A percentile compares a stretch with the other conserved stretches of the same genome.
phyloP scores from a whole-genome alignment of 1,284 basidiomycete genomes.

The Trichosporon asahii region DNA sequence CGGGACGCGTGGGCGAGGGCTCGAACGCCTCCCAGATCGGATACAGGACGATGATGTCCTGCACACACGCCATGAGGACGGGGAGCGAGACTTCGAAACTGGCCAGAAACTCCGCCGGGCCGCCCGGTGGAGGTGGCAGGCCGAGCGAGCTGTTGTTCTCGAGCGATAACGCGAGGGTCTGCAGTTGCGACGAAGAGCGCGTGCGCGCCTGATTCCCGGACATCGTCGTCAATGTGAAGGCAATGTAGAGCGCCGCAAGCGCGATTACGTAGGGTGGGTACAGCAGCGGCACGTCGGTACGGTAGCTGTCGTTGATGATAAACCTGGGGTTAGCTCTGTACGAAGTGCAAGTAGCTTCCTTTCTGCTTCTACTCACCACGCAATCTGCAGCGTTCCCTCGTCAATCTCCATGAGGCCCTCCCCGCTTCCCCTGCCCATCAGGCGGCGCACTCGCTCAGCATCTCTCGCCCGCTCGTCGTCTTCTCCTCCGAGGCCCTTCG shows the following conservation, averaged over 20 bases:
- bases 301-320: constrained; percentile 92
- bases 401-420: constrained; percentile 54
- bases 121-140: constrained; percentile 34
- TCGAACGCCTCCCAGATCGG: constrained; percentile 75
- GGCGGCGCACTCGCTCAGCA: constrained; percentile 36
- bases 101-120: constrained; percentile 66
- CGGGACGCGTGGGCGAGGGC: constrained; percentile 26
- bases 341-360: not conserved
- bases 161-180: constrained; percentile 54
- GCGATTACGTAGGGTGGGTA: constrained; percentile 94
- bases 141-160: constrained; percentile 40
- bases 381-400: constrained; percentile 54
- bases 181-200: constrained; percentile 47
- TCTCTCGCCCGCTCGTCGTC: constrained; percentile 36
- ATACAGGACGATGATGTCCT: constrained; percentile 87
- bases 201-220: constrained; percentile 43
- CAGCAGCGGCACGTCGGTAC: constrained; percentile 81
- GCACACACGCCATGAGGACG: constrained; percentile 76
- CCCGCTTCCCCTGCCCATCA: constrained; percentile 48
- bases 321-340: constrained; percentile 61
- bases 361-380: constrained; percentile 48
- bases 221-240: constrained; percentile 55
- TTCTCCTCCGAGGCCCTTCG: constrained; percentile 6
- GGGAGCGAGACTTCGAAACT: constrained; percentile 79
- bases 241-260: constrained; percentile 82